A percentile compares a stretch with the other conserved stretches of the same genome.
Evolutionary conservation across 768 basidiomycete species (phyloP).

Genomic region (Lactarius pseudohatsudake): DNA sequence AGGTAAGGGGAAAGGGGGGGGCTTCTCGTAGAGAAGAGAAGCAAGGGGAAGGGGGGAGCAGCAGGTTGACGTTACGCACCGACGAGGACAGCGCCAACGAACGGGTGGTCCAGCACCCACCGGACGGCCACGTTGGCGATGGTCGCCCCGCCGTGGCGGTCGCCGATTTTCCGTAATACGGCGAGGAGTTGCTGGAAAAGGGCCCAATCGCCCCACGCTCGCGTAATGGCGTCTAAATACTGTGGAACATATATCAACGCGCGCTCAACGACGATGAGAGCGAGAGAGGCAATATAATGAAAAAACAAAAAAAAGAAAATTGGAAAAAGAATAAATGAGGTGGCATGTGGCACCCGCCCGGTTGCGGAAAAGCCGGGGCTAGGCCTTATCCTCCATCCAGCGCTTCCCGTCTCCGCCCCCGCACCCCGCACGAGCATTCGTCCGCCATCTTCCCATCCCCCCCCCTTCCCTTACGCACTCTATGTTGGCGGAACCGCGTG

Average conservation of each 20-base stretch:
- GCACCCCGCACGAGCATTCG: background rate
- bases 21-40: background rate
- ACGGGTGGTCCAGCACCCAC: slow-evolving; percentile 78
- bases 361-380: background rate
- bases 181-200: slow-evolving; percentile 68
- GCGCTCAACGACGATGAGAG: background rate
- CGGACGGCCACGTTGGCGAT: slow-evolving; percentile 79
- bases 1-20: background rate
- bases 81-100: slow-evolving; percentile 78
- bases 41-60: background rate
- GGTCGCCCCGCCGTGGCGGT: slow-evolving; percentile 62
- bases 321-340: background rate
- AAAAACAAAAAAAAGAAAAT: background rate
- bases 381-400: background rate
- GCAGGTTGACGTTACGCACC: slow-evolving; percentile 43
- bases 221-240: slow-evolving; percentile 83
- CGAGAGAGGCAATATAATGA: background rate
- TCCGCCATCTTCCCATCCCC: background rate
- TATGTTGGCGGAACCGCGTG: background rate
- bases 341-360: background rate
- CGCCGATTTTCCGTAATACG: slow-evolving; percentile 61
- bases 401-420: background rate
- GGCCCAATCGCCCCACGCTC: slow-evolving; percentile 75
- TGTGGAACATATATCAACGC: slow-evolving; percentile 33
- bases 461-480: background rate